A percentile compares a stretch with the other conserved stretches of the same genome.
Evolutionary conservation across 2,329 filamentous ascomycete genomes (phyloP).

Genomic region (Remersonia thermophila): DNA sequence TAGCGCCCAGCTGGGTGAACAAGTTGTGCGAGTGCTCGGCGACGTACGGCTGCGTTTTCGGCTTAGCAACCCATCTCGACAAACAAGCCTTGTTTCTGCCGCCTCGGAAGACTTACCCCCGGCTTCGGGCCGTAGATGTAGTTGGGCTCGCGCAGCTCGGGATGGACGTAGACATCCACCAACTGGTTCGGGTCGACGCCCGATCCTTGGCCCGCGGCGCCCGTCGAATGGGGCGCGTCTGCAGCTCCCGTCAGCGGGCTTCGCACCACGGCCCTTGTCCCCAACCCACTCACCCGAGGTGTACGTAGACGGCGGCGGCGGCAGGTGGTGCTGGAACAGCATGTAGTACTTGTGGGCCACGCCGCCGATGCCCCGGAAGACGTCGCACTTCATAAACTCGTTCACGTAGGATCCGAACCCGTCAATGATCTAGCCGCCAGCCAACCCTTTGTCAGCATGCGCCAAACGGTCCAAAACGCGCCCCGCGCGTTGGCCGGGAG

Average conservation of each 20-base stretch:
- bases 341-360: constrained; percentile 97
- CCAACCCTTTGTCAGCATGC: neutral
- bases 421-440: constrained; percentile 60
- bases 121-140: constrained; percentile 70
- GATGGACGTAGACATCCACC: constrained; percentile 59
- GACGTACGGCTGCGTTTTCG: constrained; percentile 80
- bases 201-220: constrained; percentile 46
- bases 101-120: constrained; percentile 45
- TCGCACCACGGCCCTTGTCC: too few species aligned
- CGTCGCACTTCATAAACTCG: constrained; percentile 72
- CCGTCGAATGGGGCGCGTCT: constrained; percentile 30
- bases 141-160: constrained; percentile 45
- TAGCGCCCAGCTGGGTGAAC: constrained; percentile 70
- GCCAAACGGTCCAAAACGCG: constrained; percentile 26
- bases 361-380: constrained; percentile 85
- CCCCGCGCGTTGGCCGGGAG: too few species aligned
- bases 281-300: constrained; percentile 48
- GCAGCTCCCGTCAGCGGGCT: too few species aligned
- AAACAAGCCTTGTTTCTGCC: constrained; percentile 18
- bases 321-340: constrained; percentile 89
- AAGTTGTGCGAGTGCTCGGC: constrained; percentile 76
- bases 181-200: constrained; percentile 63
- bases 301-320: constrained; percentile 74
- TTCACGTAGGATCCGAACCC: constrained; percentile 91
- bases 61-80: too few species aligned